Percentiles rank a stretch among this genome's conserved stretches.
Conservation (phyloP, 371 early-diverging fungal species). For the Mucor mucedo region DNA sequence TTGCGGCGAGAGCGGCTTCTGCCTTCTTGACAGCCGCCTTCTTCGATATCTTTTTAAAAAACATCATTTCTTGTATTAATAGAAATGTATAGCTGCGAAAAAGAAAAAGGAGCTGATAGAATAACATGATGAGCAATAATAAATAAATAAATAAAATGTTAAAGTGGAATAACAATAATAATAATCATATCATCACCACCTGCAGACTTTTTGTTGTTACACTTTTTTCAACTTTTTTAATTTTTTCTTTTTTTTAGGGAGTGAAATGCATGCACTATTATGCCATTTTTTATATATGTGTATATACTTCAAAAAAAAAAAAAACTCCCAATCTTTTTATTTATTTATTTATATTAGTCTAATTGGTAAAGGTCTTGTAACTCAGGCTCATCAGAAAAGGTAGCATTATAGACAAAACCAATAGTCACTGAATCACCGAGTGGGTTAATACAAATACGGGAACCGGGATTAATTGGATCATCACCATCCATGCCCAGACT, state of each 20-base stretch:
- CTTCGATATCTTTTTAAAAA: constrained; percentile 13
- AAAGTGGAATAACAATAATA: constrained; percentile 5
- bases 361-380: constrained; percentile 2
- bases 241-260: neutral
- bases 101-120: constrained; percentile 17
- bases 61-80: constrained; percentile 15
- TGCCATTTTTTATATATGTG: neutral
- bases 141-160: neutral
- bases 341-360: neutral
- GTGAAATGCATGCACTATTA: constrained; percentile 2
- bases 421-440: neutral
- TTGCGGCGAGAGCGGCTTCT: neutral
- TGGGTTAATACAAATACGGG: constrained; percentile 23
- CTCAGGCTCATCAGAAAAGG: constrained; percentile 1
- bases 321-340: neutral
- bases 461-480: constrained; percentile 27
- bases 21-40: neutral
- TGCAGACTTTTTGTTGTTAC: constrained; percentile 10
- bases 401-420: constrained; percentile 20
- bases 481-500: constrained; percentile 27
- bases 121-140: neutral
- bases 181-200: constrained; percentile 8
- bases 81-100: constrained; percentile 13
- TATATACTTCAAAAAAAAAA: constrained; percentile 4
- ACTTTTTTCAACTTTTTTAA: neutral